Conservation (phyloP, 2,329 filamentous ascomycete genomes). For the Helotiales sp. region DNA sequence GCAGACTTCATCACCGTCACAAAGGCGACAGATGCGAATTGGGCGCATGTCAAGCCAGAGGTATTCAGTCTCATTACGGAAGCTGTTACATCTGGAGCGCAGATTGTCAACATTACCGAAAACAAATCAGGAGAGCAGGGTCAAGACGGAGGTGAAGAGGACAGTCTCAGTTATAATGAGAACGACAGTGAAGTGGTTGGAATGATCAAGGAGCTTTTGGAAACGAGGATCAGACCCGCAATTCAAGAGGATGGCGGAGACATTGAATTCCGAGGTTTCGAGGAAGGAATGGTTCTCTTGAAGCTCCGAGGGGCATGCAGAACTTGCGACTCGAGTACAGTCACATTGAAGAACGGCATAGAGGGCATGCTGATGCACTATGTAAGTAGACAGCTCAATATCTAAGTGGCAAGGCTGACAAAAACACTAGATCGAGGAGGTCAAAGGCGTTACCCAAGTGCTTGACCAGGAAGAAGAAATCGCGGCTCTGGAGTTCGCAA, state of each 20-base stretch:
- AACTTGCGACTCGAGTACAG: constrained; percentile 95
- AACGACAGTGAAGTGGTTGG: constrained; percentile 92
- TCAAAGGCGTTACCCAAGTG: constrained; percentile 89
- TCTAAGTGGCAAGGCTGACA: constrained; percentile 22
- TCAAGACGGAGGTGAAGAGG: constrained; percentile 57
- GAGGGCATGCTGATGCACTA: constrained; percentile 99
- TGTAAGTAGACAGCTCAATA: constrained; percentile 56
- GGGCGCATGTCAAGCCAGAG: constrained; percentile 94
- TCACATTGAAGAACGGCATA: constrained; percentile 96
- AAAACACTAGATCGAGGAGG: constrained; percentile 80
- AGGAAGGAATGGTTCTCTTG: constrained; percentile 80
- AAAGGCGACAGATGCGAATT: constrained; percentile 85
- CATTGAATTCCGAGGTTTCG: constrained; percentile 92
- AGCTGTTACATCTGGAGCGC: constrained; percentile 81
- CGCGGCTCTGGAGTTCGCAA: constrained; percentile 84
- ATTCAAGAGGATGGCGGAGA: constrained; percentile 98
- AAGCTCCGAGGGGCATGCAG: constrained; percentile 92
- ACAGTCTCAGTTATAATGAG: constrained; percentile 82
- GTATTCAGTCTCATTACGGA: constrained; percentile 96
- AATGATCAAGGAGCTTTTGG: constrained; percentile 98
- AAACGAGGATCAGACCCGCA: constrained; percentile 90
- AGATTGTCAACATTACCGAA: constrained; percentile 75
- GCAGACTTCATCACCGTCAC: constrained; percentile 96
- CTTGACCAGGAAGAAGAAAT: constrained; percentile 92
- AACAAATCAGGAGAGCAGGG: constrained; percentile 59